These are phyloP conservation scores for Endothia cerciana DNA, from an alignment of 2,329 filamentous ascomycete species.

Conservation along the genomic window DNA sequence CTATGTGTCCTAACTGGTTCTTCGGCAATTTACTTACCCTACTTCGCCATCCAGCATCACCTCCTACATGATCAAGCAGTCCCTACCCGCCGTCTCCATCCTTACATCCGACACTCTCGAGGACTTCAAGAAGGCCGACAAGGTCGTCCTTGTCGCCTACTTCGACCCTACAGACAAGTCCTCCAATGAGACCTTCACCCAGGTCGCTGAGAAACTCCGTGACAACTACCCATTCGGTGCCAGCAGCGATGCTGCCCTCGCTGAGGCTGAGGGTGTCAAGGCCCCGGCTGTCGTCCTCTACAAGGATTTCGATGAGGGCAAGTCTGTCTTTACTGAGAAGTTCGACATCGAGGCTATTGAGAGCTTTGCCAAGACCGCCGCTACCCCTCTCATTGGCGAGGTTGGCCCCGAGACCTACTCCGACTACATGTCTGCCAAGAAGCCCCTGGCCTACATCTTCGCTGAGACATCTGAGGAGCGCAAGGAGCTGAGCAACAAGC, in stretches of 20 bases:
- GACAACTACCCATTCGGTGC: slow-evolving; percentile 93
- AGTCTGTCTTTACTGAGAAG: slow-evolving; percentile 79
- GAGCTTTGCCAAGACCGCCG: slow-evolving; percentile 80
- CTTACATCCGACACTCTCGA: slow-evolving; percentile 82
- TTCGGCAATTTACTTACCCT: slow-evolving; percentile 10
- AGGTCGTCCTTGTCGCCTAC: slow-evolving; percentile 93
- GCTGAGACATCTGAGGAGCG: slow-evolving; percentile 91
- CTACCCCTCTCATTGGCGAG: slow-evolving; percentile 91
- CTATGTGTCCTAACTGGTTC: background rate
- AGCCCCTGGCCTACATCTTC: slow-evolving; percentile 98
- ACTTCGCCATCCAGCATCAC: slow-evolving; percentile 53
- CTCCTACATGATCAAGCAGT: slow-evolving; percentile 98
- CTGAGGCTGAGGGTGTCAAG: slow-evolving; percentile 87
- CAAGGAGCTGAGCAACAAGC: slow-evolving; percentile 70
- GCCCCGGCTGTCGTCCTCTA: slow-evolving; percentile 89
- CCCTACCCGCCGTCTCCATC: slow-evolving; percentile 85
- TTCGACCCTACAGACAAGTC: slow-evolving; percentile 79
- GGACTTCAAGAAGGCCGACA: slow-evolving; percentile 97
- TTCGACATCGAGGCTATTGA: slow-evolving; percentile 81
- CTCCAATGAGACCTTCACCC: slow-evolving; percentile 82
- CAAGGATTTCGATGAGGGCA: slow-evolving; percentile 98
- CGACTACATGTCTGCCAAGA: slow-evolving; percentile 87
- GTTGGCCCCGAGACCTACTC: slow-evolving; percentile 97
- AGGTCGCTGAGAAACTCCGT: slow-evolving; percentile 74
- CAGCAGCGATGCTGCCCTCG: slow-evolving; percentile 79